Evolutionary conservation across 768 basidiomycete species (phyloP).

Genomic region (Psilocybe azurescens): DNA sequence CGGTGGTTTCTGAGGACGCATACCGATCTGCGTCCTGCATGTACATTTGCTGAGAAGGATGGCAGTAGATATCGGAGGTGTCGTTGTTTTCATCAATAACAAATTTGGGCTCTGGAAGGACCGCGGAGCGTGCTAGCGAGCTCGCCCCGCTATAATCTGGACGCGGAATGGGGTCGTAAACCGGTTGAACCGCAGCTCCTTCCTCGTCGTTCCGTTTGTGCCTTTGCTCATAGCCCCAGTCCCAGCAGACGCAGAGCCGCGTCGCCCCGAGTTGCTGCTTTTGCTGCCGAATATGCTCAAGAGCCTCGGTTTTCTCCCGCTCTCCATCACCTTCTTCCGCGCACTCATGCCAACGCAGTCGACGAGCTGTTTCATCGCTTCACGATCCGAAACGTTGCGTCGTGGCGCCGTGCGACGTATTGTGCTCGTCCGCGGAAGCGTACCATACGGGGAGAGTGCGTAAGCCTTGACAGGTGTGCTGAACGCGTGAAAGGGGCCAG

Average conservation of each 20-base stretch:
- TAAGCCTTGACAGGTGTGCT: slow-evolving; percentile 67
- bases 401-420: slow-evolving; percentile 56
- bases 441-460: slow-evolving; percentile 39
- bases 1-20: slow-evolving; percentile 36
- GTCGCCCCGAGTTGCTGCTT: slow-evolving; percentile 1
- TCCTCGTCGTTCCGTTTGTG: slow-evolving; percentile 42
- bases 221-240: slow-evolving; percentile 8
- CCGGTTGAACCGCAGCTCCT: slow-evolving; percentile 56
- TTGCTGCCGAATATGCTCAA: slow-evolving; percentile 39
- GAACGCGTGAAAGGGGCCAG: slow-evolving; percentile 43
- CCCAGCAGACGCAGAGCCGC: slow-evolving; percentile 5
- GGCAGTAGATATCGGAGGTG: slow-evolving; percentile 6
- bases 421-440: slow-evolving; percentile 63
- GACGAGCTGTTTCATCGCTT: slow-evolving; percentile 88
- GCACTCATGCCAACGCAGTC: slow-evolving; percentile 88
- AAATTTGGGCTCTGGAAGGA: background rate
- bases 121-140: slow-evolving; percentile 26
- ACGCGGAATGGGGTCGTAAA: slow-evolving; percentile 37
- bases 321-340: slow-evolving; percentile 83
- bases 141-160: slow-evolving; percentile 38
- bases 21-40: background rate
- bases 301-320: slow-evolving; percentile 76
- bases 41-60: slow-evolving; percentile 1
- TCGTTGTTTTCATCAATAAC: background rate
- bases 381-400: slow-evolving; percentile 72